Evolutionary conservation across 108 stramenopile species (phyloP), one percentile per base, ranked within the genome.

Genomic region (Epithemia pelagica): DNA sequence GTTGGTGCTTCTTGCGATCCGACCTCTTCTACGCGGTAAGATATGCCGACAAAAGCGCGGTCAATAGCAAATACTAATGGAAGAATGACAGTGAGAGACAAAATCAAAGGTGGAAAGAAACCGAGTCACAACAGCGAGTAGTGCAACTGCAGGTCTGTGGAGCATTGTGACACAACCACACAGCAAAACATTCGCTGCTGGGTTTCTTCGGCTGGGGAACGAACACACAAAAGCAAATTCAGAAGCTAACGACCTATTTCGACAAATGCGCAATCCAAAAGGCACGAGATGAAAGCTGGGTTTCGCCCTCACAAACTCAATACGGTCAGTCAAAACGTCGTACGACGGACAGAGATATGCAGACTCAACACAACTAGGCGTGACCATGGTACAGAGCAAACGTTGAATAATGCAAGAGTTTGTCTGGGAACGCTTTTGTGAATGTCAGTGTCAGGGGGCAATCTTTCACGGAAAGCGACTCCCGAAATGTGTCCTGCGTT

Each of bases 1-100:
- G n/a, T n/a, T n/a, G n/a, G n/a, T n/a, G n/a, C n/a, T n/a, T n/a
- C n/a, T n/a, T n/a, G n/a, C n/a, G n/a, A n/a, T n/a, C n/a, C n/a
- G n/a, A n/a, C n/a, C n/a, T n/a, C n/a, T n/a, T n/a, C n/a, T n/a
- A n/a, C n/a, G n/a, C n/a, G n/a, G n/a, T n/a, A n/a, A n/a, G n/a
- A n/a, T n/a, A 46, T 46, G 37, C 37, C 37, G 37, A 46, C 37
- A 46, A 46, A 5, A 46, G 37, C 37, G 37, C n/a, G n/a, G n/a
- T n/a, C n/a, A n/a, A n/a, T n/a, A n/a, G n/a, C n/a, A n/a, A n/a
- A n/a, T n/a, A n/a, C n/a, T n/a, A n/a, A n/a, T n/a, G n/a, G n/a
- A n/a, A n/a, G n/a, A n/a, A n/a, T n/a, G 78, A 37, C 69, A 63
- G 28, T 70, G 60, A 3, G n/a, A n/a, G 76, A 71, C 20, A 70